Evolutionary conservation across 345 rosid species (phyloP).

Genomic region (Gossypium thurberi): DNA sequence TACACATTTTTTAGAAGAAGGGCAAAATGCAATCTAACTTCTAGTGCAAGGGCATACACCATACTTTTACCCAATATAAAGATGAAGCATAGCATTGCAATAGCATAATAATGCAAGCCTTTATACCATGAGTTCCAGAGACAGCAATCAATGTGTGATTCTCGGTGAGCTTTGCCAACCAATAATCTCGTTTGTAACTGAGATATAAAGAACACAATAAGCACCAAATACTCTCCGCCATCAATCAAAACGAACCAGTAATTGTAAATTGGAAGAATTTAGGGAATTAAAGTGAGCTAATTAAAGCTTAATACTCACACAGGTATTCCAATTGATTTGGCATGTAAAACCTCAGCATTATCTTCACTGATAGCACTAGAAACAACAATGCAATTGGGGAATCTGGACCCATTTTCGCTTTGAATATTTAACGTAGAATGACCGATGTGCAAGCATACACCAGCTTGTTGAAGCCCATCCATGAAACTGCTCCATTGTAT

Average conservation of each 20-base stretch:
- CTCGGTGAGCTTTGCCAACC: conserved; percentile 25
- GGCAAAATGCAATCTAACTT: too few species aligned
- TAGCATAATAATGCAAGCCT: background rate
- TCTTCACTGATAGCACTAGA: conserved; percentile 30
- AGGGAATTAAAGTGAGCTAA: background rate
- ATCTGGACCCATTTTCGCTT: conserved; percentile 16
- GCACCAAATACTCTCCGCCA: background rate
- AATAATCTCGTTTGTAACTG: conserved; percentile 26
- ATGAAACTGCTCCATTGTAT: conserved; percentile 24
- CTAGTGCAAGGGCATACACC: too few species aligned
- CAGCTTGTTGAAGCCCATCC: conserved; percentile 17
- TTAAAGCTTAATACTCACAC: conserved; percentile 18
- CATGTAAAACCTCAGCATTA: conserved; percentile 26
- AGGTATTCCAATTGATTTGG: conserved; percentile 22
- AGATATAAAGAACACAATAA: background rate
- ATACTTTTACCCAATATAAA: background rate
- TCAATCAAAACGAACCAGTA: background rate
- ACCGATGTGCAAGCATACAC: conserved; percentile 17
- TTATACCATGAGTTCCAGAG: conserved; percentile 24
- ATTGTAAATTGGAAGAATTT: background rate
- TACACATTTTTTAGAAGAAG: too few species aligned
- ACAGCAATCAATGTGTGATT: conserved; percentile 26
- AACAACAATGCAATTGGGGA: conserved; percentile 26
- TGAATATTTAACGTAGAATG: conserved; percentile 15
- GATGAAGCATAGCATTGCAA: background rate